Conservation (phyloP, 805 yeast genomes). For the Metschnikowia kofuensis region DNA sequence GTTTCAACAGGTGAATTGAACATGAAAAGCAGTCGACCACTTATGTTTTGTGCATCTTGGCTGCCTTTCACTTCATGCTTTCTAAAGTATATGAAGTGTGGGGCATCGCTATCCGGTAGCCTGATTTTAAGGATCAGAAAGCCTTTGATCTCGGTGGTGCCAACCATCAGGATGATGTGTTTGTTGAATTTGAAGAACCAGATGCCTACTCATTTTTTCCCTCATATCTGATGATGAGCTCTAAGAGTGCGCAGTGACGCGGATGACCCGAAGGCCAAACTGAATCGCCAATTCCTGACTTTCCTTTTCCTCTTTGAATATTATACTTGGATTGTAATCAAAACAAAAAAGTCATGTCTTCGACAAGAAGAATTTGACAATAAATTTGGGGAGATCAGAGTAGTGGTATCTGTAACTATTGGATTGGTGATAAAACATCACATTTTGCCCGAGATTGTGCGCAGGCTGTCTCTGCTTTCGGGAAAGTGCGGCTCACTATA, state of each 20-base stretch:
- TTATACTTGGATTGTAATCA: too few species aligned
- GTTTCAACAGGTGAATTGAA: slow-evolving; percentile 73
- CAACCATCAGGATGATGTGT: slow-evolving; percentile 8
- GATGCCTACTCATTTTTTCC: background rate
- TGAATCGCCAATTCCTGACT: too few species aligned
- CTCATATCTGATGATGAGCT: slow-evolving; percentile 1
- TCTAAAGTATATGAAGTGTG: slow-evolving; percentile 63
- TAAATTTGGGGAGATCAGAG: too few species aligned
- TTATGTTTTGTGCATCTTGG: slow-evolving; percentile 8
- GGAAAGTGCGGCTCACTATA: too few species aligned
- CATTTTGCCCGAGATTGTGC: too few species aligned
- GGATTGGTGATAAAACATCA: too few species aligned
- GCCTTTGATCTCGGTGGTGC: slow-evolving; percentile 50
- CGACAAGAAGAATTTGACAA: too few species aligned
- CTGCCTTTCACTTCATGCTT: slow-evolving; percentile 54
- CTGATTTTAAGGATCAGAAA: slow-evolving; percentile 50
- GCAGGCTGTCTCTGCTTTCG: too few species aligned
- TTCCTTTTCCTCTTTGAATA: too few species aligned
- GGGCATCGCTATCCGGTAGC: slow-evolving; percentile 34
- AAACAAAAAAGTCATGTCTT: too few species aligned
- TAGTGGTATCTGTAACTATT: too few species aligned
- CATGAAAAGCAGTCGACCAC: slow-evolving; percentile 58
- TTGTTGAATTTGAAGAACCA: background rate
- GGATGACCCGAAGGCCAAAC: background rate
- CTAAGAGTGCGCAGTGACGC: background rate